phyloP scores from a whole-genome alignment of 768 basidiomycete species.

The Atractiella rhizophila region DNA sequence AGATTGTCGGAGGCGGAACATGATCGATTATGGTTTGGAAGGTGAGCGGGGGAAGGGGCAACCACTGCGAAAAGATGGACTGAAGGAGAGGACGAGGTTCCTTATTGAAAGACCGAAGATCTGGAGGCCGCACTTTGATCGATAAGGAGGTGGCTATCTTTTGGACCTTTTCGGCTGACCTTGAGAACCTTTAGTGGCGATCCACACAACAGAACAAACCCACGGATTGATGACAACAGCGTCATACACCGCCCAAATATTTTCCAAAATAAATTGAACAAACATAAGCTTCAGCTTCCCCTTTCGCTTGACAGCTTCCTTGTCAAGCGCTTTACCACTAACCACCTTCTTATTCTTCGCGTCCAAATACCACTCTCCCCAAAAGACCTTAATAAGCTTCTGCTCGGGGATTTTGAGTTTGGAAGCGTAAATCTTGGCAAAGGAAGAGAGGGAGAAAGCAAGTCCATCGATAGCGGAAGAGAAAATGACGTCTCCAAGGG shows the following conservation, averaged over 20 bases:
- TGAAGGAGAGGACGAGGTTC: conserved; percentile 61
- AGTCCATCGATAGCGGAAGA: conserved; percentile 89
- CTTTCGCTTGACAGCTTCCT: no score
- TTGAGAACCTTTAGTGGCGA: conserved; percentile 18
- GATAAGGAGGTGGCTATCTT: conserved; percentile 67
- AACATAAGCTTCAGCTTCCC: conserved; percentile 76
- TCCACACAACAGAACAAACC: conserved; percentile 21
- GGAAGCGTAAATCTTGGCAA: conserved; percentile 68
- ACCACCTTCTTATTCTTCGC: conserved; percentile 85
- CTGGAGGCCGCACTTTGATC: conserved; percentile 61
- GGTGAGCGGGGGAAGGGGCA: conserved; percentile 71
- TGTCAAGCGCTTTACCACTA: conserved; percentile 52
- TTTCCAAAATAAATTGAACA: conserved; percentile 89
- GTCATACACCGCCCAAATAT: conserved; percentile 91
- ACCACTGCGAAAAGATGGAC: conserved; percentile 81
- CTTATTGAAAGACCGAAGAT: conserved; percentile 68
- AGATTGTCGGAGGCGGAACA: conserved; percentile 60
- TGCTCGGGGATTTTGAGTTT: conserved; percentile 76
- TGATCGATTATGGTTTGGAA: conserved; percentile 81
- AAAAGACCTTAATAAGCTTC: conserved; percentile 60
- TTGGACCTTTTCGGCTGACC: conserved; percentile 61
- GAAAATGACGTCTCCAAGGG: conserved; percentile 84
- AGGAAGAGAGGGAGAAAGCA: conserved; percentile 85
- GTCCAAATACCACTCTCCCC: conserved; percentile 95
- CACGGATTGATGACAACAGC: conserved; percentile 69